Evolutionary conservation across 495 filamentous ascomycete genomes (phyloP).

Genomic region (Parmelia sp.): DNA sequence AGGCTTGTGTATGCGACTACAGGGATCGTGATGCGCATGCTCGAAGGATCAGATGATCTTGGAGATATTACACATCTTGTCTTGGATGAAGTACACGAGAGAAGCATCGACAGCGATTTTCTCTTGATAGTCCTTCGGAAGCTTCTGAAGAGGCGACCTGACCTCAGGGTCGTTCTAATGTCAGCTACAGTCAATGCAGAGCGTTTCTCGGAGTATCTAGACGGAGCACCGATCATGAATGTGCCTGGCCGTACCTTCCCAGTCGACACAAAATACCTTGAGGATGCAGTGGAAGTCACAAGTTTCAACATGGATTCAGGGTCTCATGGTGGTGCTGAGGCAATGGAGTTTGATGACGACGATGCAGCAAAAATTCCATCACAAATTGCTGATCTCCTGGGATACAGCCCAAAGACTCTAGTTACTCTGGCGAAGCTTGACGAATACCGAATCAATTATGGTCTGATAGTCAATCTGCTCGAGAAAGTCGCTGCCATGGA

Average conservation of each 20-base stretch:
- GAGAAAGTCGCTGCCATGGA: conserved; percentile 62
- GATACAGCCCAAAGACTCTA: conserved; percentile 66
- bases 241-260: conserved; percentile 93
- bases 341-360: conserved; percentile 44
- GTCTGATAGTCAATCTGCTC: conserved; percentile 69
- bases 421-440: conserved; percentile 69
- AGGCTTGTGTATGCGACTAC: conserved; percentile 78
- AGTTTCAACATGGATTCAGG: conserved; percentile 48
- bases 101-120: conserved; percentile 93
- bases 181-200: conserved; percentile 92
- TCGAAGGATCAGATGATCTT: conserved; percentile 79
- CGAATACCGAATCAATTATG: conserved; percentile 80
- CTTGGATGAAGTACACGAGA: conserved; percentile 61
- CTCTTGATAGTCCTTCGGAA: conserved; percentile 83
- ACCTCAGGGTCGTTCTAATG: conserved; percentile 86
- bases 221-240: conserved; percentile 73
- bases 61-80: conserved; percentile 86
- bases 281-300: conserved; percentile 83
- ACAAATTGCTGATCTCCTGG: conserved; percentile 21
- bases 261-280: conserved; percentile 77
- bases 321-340: conserved; percentile 10
- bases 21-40: conserved; percentile 94
- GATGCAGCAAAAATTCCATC: conserved; percentile 23
- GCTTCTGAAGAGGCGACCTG: conserved; percentile 61
- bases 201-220: conserved; percentile 80